Conservation (phyloP, 306 rosid species). For the Castanea sativa region DNA sequence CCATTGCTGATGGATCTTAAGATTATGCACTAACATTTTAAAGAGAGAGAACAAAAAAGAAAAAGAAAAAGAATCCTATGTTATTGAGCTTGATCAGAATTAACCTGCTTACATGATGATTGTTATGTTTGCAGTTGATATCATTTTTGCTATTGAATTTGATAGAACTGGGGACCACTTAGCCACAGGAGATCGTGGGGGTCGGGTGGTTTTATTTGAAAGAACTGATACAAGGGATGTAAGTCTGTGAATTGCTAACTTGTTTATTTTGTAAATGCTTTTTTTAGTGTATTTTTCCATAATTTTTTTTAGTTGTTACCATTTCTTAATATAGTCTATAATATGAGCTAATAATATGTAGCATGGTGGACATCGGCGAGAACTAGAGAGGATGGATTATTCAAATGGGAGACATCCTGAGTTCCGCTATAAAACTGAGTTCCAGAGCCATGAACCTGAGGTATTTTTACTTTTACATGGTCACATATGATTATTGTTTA, state of each 20-base stretch:
- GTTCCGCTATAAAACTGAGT: slow-evolving; percentile 69
- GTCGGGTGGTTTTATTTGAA: too few species aligned
- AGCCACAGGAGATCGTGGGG: slow-evolving; percentile 69
- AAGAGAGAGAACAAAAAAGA: too few species aligned
- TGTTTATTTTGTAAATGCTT: too few species aligned
- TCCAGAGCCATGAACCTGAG: slow-evolving; percentile 81
- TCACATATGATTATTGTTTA: not conserved
- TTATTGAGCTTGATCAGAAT: not conserved
- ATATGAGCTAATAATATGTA: too few species aligned
- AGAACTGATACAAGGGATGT: too few species aligned
- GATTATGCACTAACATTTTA: too few species aligned
- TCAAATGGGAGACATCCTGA: slow-evolving; percentile 53
- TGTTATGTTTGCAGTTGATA: slow-evolving; percentile 50
- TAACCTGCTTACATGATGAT: not conserved
- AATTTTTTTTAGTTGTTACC: too few species aligned
- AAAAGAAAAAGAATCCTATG: too few species aligned
- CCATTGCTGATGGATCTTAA: not conserved
- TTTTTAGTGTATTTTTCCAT: too few species aligned
- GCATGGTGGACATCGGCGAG: too few species aligned
- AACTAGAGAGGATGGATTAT: slow-evolving; percentile 56
- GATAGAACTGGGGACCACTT: slow-evolving; percentile 58
- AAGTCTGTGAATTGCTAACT: too few species aligned
- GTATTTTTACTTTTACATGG: slow-evolving; percentile 33
- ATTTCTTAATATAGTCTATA: too few species aligned
- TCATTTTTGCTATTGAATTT: slow-evolving; percentile 57